A percentile compares a stretch with the other conserved stretches of the same genome.
phyloP scores from a whole-genome alignment of 2,329 filamentous ascomycete species.

The Fusarium oxysporum region DNA sequence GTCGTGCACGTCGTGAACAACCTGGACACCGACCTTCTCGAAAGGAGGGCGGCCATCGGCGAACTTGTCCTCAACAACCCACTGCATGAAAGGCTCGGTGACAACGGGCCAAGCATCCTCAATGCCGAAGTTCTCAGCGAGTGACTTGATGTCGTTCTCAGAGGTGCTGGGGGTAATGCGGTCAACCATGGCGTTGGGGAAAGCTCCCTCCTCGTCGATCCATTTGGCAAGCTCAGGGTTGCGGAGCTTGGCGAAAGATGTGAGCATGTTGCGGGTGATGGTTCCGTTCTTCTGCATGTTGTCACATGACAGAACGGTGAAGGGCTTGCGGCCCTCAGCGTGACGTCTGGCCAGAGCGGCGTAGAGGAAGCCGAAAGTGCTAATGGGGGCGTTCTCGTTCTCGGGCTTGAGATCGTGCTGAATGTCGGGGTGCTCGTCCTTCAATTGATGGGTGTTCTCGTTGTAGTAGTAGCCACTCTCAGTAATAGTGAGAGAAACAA shows the following conservation, averaged over 20 bases:
- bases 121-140: conserved; percentile 59
- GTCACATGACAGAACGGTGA: conserved; percentile 66
- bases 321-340: conserved; percentile 60
- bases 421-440: conserved; percentile 61
- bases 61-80: conserved; percentile 66
- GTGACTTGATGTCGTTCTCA: conserved; percentile 56
- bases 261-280: conserved; percentile 64
- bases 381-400: conserved; percentile 57
- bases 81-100: conserved; percentile 67
- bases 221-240: conserved; percentile 61
- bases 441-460: conserved; percentile 66
- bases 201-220: conserved; percentile 60
- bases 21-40: conserved; percentile 64
- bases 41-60: conserved; percentile 62
- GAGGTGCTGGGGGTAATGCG: conserved; percentile 65
- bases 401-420: conserved; percentile 60
- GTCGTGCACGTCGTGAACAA: conserved; percentile 62
- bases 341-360: conserved; percentile 61
- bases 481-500: conserved; percentile 67
- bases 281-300: conserved; percentile 69
- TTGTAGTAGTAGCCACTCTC: conserved; percentile 69
- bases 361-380: conserved; percentile 65
- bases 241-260: conserved; percentile 60
- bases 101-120: conserved; percentile 65
- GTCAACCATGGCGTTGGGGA: conserved; percentile 68